Percentiles rank a stretch among this genome's conserved stretches.
Conservation (phyloP, 768 basidiomycete genomes). For the Boletus edulis region DNA sequence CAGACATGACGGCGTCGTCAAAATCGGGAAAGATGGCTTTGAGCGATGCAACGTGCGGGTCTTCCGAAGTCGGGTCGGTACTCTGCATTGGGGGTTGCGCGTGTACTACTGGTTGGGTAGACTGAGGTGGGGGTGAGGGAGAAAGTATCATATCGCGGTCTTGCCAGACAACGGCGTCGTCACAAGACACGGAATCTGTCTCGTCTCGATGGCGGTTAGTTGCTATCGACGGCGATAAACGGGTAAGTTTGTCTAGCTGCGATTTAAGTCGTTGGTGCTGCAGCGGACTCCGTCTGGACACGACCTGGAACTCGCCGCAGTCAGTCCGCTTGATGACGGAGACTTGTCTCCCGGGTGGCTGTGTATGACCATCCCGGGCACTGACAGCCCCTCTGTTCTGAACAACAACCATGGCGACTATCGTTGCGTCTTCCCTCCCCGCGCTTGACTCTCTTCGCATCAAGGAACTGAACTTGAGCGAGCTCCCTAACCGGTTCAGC, state of each 20-base stretch:
- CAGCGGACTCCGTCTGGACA: background rate
- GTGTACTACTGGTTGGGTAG: background rate
- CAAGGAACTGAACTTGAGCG: background rate
- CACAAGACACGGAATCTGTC: background rate
- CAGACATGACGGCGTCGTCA: constrained; percentile 68
- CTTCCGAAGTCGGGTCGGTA: constrained; percentile 1
- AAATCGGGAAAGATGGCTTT: constrained; percentile 79
- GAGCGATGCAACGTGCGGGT: constrained; percentile 54
- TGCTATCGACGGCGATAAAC: background rate
- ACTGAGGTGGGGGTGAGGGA: constrained; percentile 12
- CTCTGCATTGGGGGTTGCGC: background rate
- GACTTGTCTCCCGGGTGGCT: too few relatives aligned
- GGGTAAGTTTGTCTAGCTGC: background rate
- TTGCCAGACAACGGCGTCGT: background rate
- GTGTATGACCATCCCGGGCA: too few relatives aligned
- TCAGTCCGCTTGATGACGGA: too few relatives aligned
- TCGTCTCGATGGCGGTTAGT: background rate
- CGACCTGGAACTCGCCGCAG: background rate
- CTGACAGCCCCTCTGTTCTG: too few relatives aligned
- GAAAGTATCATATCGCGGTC: constrained; percentile 20
- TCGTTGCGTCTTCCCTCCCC: background rate
- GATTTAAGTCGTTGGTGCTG: background rate
- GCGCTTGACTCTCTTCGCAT: background rate
- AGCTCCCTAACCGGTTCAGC: background rate
- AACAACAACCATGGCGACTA: too few relatives aligned